Evolutionary conservation across 78 protist species (phyloP).

Genomic region (Speleostelium caveatum): DNA sequence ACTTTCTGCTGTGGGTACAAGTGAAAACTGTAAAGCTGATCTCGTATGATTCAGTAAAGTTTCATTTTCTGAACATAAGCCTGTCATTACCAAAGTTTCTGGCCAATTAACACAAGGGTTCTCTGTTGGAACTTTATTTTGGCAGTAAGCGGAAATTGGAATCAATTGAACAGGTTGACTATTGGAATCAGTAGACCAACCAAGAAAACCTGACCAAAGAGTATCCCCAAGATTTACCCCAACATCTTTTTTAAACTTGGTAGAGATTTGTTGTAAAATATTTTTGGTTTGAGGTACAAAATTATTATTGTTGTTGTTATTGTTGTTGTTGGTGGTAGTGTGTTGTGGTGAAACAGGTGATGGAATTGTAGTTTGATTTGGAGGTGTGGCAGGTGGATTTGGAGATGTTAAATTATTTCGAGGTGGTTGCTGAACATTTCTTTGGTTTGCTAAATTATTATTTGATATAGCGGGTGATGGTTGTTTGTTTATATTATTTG

Average conservation of each 20-base stretch:
- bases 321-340: neutral
- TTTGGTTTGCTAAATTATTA: no score
- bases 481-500: no score
- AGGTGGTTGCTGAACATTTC: neutral
- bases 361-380: neutral
- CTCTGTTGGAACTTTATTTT: slow-evolving; percentile 5
- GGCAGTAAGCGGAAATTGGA: neutral
- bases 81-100: slow-evolving; percentile 25
- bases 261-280: neutral
- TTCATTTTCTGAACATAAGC: slow-evolving; percentile 10
- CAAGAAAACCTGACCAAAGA: slow-evolving; percentile 11
- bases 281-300: neutral
- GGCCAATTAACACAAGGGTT: slow-evolving; percentile 40
- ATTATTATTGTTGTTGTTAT: neutral
- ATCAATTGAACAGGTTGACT: neutral
- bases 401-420: neutral
- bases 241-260: neutral
- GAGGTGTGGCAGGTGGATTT: neutral
- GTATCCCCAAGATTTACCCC: neutral
- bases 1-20: neutral
- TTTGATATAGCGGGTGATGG: no score
- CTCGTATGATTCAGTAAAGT: slow-evolving; percentile 1
- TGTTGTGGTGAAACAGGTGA: neutral
- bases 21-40: neutral
- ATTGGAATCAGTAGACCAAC: neutral